Evolutionary conservation across 1,139 yeast species (phyloP).

Genomic region (Yamadazyma trypodendri): DNA sequence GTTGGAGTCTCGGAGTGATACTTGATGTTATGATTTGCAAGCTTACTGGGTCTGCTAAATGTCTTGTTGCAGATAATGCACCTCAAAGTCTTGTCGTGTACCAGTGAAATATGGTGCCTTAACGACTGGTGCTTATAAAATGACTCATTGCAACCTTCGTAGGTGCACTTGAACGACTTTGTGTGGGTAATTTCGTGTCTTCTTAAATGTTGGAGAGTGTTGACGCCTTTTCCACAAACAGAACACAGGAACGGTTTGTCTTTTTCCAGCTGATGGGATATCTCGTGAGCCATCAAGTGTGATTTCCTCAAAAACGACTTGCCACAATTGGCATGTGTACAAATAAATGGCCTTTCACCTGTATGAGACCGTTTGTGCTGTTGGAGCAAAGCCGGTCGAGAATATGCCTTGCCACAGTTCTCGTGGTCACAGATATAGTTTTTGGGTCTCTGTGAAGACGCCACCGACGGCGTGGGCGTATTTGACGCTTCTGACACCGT

Average conservation of each 20-base stretch:
- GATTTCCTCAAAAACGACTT: conserved; percentile 71
- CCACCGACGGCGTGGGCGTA: background rate
- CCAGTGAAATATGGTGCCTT: conserved; percentile 65
- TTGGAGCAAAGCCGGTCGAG: conserved; percentile 77
- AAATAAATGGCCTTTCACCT: conserved; percentile 73
- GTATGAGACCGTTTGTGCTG: conserved; percentile 82
- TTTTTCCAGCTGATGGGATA: conserved; percentile 55
- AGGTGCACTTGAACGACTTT: conserved; percentile 63
- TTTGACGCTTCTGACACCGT: conserved; percentile 1
- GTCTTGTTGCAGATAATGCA: conserved; percentile 61
- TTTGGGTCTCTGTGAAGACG: conserved; percentile 48
- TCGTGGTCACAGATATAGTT: conserved; percentile 57
- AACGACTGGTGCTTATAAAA: conserved; percentile 80
- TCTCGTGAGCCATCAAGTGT: conserved; percentile 72
- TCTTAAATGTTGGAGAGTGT: conserved; percentile 75
- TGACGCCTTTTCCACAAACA: conserved; percentile 80
- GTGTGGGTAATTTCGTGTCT: conserved; percentile 82
- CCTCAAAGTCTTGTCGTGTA: conserved; percentile 54
- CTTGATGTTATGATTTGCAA: conserved; percentile 60
- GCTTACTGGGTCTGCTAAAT: conserved; percentile 59
- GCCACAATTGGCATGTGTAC: conserved; percentile 54
- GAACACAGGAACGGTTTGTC: conserved; percentile 76
- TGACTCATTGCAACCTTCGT: conserved; percentile 60
- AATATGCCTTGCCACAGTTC: conserved; percentile 73
- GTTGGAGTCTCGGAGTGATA: conserved; percentile 56